Conservation (phyloP, 805 yeast genomes). For the Candida verbasci region DNA sequence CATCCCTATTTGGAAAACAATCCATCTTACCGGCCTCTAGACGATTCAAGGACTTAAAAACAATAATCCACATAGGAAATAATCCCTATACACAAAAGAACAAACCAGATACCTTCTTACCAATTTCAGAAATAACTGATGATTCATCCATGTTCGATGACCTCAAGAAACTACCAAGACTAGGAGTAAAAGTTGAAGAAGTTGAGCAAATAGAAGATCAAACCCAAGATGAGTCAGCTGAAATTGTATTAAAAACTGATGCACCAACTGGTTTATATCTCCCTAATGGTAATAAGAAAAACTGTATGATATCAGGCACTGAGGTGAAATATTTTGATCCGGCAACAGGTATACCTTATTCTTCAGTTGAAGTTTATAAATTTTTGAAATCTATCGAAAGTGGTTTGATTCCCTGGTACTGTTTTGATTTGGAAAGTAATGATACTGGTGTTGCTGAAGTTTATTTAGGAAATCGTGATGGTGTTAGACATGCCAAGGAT, state of each 20-base stretch:
- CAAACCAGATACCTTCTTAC: constrained; percentile 29
- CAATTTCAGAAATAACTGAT: constrained; percentile 30
- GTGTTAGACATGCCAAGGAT: constrained; percentile 71
- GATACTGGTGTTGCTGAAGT: constrained; percentile 47
- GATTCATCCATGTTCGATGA: constrained; percentile 38
- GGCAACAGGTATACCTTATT: constrained; percentile 78
- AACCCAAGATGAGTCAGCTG: constrained; percentile 37
- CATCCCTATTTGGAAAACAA: constrained; percentile 58
- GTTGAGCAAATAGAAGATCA: constrained; percentile 41
- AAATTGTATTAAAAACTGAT: constrained; percentile 50
- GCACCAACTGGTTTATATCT: constrained; percentile 73
- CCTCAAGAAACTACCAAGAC: constrained; percentile 49
- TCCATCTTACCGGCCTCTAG: constrained; percentile 48
- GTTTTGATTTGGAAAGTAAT: constrained; percentile 46
- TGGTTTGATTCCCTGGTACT: constrained; percentile 51
- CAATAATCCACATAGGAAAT: constrained; percentile 40
- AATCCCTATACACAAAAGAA: constrained; percentile 35
- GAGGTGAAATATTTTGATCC: constrained; percentile 88
- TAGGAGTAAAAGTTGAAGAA: constrained; percentile 52
- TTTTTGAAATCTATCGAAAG: constrained; percentile 47
- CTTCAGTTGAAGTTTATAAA: constrained; percentile 75
- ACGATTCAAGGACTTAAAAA: constrained; percentile 52
- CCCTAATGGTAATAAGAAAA: constrained; percentile 62
- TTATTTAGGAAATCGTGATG: constrained; percentile 43
- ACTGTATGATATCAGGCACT: constrained; percentile 72